Evolutionary conservation across 768 basidiomycete species (phyloP).

Genomic region (Harrya chromipes): DNA sequence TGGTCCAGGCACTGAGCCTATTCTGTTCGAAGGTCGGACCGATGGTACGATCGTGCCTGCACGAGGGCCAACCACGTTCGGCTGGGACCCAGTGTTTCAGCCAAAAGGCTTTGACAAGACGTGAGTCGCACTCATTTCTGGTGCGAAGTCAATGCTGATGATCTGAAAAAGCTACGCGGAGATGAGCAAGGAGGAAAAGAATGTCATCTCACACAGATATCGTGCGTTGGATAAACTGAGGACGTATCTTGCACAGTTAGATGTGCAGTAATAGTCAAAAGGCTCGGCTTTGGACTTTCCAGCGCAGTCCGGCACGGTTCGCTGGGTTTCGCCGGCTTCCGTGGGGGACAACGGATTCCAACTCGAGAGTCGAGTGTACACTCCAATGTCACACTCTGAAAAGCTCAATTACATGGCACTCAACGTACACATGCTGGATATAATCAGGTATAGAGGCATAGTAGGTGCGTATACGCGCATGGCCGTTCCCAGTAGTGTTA

Average conservation of each 20-base stretch:
- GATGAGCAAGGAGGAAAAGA: conserved; percentile 63
- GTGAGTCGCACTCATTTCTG: conserved; percentile 38
- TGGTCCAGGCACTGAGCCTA: conserved; percentile 75
- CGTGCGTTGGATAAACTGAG: conserved; percentile 59
- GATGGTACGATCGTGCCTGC: conserved; percentile 88
- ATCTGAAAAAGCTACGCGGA: conserved; percentile 52
- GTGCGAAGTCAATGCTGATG: neutral
- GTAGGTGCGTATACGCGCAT: no score
- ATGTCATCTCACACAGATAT: conserved; percentile 62
- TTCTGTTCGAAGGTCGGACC: conserved; percentile 84
- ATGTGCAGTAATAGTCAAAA: conserved; percentile 1
- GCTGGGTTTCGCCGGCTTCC: no score
- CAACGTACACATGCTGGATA: no score
- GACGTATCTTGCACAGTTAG: conserved; percentile 32
- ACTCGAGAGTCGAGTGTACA: no score
- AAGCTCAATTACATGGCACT: no score
- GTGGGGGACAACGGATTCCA: no score
- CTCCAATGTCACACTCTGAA: no score
- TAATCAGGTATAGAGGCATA: no score
- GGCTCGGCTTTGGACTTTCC: no score
- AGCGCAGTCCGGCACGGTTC: no score
- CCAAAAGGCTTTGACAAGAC: conserved; percentile 74
- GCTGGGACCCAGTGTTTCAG: conserved; percentile 90
- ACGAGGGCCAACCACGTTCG: conserved; percentile 74
- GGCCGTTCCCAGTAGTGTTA: no score